These are phyloP conservation scores for Lipomyces spencermartinsiae DNA, from an alignment of 805 yeast genomes.

Conservation along the genomic window DNA sequence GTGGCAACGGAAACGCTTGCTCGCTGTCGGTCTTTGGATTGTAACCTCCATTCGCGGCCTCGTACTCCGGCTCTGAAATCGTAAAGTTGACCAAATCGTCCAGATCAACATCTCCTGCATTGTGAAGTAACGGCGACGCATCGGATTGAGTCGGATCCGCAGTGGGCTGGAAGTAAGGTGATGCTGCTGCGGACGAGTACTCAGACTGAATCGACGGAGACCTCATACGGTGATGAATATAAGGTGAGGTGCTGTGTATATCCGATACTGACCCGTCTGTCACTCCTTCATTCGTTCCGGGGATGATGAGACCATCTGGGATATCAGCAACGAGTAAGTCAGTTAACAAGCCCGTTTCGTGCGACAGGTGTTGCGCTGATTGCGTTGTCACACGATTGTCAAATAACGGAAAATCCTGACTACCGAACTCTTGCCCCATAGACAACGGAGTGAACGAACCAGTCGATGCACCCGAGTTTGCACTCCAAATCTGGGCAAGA, in stretches of 20 bases:
- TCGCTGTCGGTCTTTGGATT: neutral
- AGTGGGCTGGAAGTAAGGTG: slow-evolving; percentile 17
- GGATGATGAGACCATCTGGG: neutral
- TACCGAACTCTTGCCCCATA: neutral
- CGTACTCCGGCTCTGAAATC: slow-evolving; percentile 17
- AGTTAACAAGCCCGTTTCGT: neutral
- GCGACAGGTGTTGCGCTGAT: neutral
- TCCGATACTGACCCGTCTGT: neutral
- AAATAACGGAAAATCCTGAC: neutral
- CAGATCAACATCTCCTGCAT: slow-evolving; percentile 18
- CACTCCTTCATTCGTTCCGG: neutral
- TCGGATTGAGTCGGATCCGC: slow-evolving; percentile 3
- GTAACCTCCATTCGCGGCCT: neutral
- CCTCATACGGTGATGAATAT: slow-evolving; percentile 13
- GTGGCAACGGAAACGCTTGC: slow-evolving; percentile 16
- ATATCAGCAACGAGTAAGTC: neutral
- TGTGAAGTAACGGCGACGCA: slow-evolving; percentile 24
- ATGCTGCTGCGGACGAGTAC: slow-evolving; percentile 24
- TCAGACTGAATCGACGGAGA: slow-evolving; percentile 33
- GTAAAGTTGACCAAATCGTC: slow-evolving; percentile 27
- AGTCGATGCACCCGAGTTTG: neutral
- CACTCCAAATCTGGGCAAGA: slow-evolving; percentile 1
- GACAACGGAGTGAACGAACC: neutral
- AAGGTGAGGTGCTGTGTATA: neutral
- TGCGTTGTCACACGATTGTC: neutral